Evolutionary conservation across 2,329 filamentous ascomycete genomes (phyloP).

Genomic region (Clonostachys chloroleuca): DNA sequence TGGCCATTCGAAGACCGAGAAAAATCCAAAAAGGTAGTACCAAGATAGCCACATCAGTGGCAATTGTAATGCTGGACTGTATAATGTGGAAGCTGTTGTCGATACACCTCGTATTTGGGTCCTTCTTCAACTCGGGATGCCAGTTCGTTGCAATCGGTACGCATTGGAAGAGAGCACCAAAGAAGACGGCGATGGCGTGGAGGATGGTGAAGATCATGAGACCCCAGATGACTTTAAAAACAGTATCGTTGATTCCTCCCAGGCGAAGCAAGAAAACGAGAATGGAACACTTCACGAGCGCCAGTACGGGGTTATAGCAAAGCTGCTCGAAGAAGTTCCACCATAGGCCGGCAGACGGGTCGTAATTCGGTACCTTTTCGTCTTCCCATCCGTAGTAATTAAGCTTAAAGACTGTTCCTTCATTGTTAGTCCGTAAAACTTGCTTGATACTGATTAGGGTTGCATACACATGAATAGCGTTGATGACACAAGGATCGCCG

Average conservation of each 20-base stretch:
- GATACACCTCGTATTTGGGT: conserved; percentile 18
- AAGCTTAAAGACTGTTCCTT: conserved; percentile 14
- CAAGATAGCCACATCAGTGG: conserved; percentile 33
- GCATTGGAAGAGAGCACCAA: conserved; percentile 33
- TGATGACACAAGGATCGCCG: conserved; percentile 9
- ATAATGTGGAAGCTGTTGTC: conserved; percentile 24
- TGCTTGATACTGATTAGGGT: neutral
- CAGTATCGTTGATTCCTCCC: conserved; percentile 22
- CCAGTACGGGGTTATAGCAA: conserved; percentile 39
- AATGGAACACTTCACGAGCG: conserved; percentile 37
- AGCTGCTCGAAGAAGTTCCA: conserved; percentile 32
- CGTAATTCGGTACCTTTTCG: conserved; percentile 7
- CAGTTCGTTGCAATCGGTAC: conserved; percentile 26
- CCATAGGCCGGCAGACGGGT: conserved; percentile 9
- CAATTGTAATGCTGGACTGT: conserved; percentile 27
- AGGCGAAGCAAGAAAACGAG: conserved; percentile 39
- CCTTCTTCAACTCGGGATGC: conserved; percentile 14
- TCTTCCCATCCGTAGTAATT: conserved; percentile 19
- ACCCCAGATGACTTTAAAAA: conserved; percentile 13
- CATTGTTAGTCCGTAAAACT: neutral
- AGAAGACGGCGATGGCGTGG: conserved; percentile 26
- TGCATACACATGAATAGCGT: conserved; percentile 1
- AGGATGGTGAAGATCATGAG: conserved; percentile 26
- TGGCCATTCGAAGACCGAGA: conserved; percentile 28
- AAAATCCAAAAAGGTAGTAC: conserved; percentile 34